Percentiles rank a stretch among this genome's conserved stretches.
phyloP scores from a whole-genome alignment of 225 moss, liverwort and hornwort genomes.

The Rhytidiadelphus loreus region DNA sequence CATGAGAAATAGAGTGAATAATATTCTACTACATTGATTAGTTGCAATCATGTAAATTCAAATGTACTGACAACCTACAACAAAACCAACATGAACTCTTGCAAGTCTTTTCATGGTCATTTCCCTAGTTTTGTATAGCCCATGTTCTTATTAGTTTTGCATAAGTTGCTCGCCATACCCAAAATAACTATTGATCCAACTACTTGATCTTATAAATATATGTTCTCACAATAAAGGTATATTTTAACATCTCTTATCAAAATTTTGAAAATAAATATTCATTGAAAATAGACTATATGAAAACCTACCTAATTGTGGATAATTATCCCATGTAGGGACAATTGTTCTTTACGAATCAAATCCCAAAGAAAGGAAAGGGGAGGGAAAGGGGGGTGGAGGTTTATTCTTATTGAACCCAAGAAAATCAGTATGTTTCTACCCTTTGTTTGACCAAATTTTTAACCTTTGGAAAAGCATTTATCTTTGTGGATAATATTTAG shows the following conservation, averaged over 20 bases:
- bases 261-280: neutral
- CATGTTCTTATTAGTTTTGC: neutral
- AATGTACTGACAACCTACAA: neutral
- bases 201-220: neutral
- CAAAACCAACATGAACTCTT: neutral
- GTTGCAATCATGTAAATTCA: neutral
- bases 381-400: neutral
- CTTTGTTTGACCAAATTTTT: neutral
- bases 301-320: neutral
- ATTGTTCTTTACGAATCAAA: neutral
- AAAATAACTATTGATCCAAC: neutral
- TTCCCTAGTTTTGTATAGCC: neutral
- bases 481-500: neutral
- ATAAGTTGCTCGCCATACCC: rapidly evolving
- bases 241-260: neutral
- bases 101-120: rapidly evolving
- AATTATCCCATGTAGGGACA: neutral
- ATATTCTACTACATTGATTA: neutral
- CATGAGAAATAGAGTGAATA: neutral
- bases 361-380: too few species aligned
- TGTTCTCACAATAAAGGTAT: neutral
- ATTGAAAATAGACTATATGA: neutral
- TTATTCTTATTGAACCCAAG: neutral
- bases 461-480: neutral
- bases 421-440: neutral